Percentiles rank a stretch among this genome's conserved stretches.
Conservation (phyloP, 1,139 yeast species). For the Saccharomyces hybrid region DNA sequence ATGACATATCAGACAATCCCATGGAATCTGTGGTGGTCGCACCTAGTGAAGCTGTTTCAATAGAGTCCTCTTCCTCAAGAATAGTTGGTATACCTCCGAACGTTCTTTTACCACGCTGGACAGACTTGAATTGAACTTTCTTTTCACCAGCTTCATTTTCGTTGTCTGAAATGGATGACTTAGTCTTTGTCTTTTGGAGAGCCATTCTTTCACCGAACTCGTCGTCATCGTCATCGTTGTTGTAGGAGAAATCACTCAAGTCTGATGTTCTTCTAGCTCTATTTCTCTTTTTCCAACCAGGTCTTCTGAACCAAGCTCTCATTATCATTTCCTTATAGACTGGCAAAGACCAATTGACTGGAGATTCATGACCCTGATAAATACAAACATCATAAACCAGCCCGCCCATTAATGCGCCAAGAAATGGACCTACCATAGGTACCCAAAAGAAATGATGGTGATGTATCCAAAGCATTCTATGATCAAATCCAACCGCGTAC, state of each 20-base stretch:
- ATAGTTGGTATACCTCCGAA: slow-evolving; percentile 29
- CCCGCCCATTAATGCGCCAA: slow-evolving; percentile 41
- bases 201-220: slow-evolving; percentile 2
- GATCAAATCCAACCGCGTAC: slow-evolving; percentile 40
- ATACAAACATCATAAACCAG: slow-evolving; percentile 41
- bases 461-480: slow-evolving; percentile 34
- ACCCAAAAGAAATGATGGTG: slow-evolving; percentile 45
- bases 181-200: slow-evolving; percentile 15
- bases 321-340: slow-evolving; percentile 21
- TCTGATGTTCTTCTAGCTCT: slow-evolving; percentile 24
- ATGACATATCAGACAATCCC: slow-evolving; percentile 14
- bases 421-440: slow-evolving; percentile 40
- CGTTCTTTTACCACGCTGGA: slow-evolving; percentile 20
- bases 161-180: slow-evolving; percentile 7
- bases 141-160: slow-evolving; percentile 21
- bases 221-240: slow-evolving; percentile 15
- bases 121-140: slow-evolving; percentile 21
- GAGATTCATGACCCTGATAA: slow-evolving; percentile 44
- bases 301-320: slow-evolving; percentile 27
- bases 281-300: slow-evolving; percentile 24
- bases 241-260: slow-evolving; percentile 26
- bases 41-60: slow-evolving; percentile 21
- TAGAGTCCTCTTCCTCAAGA: slow-evolving; percentile 22
- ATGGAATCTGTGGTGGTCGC: slow-evolving; percentile 16
- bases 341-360: slow-evolving; percentile 38